A percentile compares a stretch with the other conserved stretches of the same genome.
Evolutionary conservation across 2,329 filamentous ascomycete genomes (phyloP).

Genomic region (Pleoardoris graminearum): DNA sequence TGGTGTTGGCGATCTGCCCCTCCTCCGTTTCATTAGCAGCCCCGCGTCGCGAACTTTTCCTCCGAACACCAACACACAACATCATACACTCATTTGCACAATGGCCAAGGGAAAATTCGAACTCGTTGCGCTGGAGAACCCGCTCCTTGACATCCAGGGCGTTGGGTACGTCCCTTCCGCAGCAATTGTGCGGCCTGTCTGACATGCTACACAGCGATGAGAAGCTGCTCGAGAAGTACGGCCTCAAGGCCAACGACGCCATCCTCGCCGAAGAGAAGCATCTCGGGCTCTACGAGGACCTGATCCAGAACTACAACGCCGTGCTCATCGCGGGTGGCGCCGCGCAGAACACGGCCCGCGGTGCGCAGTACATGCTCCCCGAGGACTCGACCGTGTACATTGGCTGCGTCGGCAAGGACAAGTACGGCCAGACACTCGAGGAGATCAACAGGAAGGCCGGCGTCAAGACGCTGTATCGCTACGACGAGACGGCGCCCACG

Average conservation of each 20-base stretch:
- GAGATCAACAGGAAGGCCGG: slow-evolving; percentile 86
- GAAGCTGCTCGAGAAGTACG: slow-evolving; percentile 87
- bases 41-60: slow-evolving; percentile 6
- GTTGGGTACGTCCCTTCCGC: slow-evolving; percentile 56
- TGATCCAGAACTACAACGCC: slow-evolving; percentile 87
- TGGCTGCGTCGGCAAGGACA: slow-evolving; percentile 92
- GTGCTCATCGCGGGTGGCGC: slow-evolving; percentile 95
- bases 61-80: not conserved
- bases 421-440: slow-evolving; percentile 86
- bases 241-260: slow-evolving; percentile 92
- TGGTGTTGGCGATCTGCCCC: not conserved
- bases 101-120: slow-evolving; percentile 84
- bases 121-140: slow-evolving; percentile 95
- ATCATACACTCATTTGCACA: slow-evolving; percentile 31
- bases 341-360: slow-evolving; percentile 95
- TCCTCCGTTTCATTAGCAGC: slow-evolving; percentile 4
- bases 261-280: slow-evolving; percentile 96
- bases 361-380: slow-evolving; percentile 91
- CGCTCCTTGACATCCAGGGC: slow-evolving; percentile 95
- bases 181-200: slow-evolving; percentile 7
- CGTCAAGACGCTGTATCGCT: slow-evolving; percentile 90
- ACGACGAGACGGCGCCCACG: slow-evolving; percentile 81
- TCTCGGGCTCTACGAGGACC: slow-evolving; percentile 85
- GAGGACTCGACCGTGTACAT: slow-evolving; percentile 90
- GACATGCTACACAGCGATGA: slow-evolving; percentile 63